Percentiles rank a stretch among this genome's conserved stretches.
phyloP scores from a whole-genome alignment of 1,139 yeast genomes.

The Groenewaldozyma auringiensis region DNA sequence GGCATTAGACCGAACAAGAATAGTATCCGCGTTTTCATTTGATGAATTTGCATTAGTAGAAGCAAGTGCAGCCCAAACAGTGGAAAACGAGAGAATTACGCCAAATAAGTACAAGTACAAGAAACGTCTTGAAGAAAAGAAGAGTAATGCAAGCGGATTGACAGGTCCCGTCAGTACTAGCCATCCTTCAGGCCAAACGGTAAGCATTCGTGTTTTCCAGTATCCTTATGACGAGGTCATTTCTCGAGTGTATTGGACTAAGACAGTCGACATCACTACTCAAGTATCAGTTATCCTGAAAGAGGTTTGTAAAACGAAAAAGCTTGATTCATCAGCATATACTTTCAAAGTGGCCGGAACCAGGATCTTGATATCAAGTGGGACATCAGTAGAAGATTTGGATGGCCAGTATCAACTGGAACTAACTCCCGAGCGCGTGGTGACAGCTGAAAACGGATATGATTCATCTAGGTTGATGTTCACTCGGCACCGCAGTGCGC shows the following conservation, averaged over 20 bases:
- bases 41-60: slow-evolving; percentile 40
- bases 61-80: slow-evolving; percentile 32
- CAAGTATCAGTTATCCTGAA: slow-evolving; percentile 26
- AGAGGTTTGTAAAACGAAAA: slow-evolving; percentile 29
- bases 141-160: not conserved
- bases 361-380: slow-evolving; percentile 14
- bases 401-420: slow-evolving; percentile 23
- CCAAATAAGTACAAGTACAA: slow-evolving; percentile 21
- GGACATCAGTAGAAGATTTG: slow-evolving; percentile 16
- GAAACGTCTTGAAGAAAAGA: slow-evolving; percentile 8
- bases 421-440: slow-evolving; percentile 26
- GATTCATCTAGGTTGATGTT: slow-evolving; percentile 7
- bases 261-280: slow-evolving; percentile 16
- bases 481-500: slow-evolving; percentile 5
- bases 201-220: slow-evolving; percentile 24
- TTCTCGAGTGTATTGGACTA: slow-evolving; percentile 27
- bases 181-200: slow-evolving; percentile 7
- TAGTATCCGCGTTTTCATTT: slow-evolving; percentile 35
- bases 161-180: not conserved
- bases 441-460: slow-evolving; percentile 25
- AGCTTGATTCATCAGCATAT: slow-evolving; percentile 30
- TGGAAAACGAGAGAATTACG: slow-evolving; percentile 30
- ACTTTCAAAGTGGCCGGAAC: slow-evolving; percentile 31
- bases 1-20: slow-evolving; percentile 36
- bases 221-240: slow-evolving; percentile 32